phyloP scores from a whole-genome alignment of 345 rosid species.

The Lenwebbia sp. region DNA sequence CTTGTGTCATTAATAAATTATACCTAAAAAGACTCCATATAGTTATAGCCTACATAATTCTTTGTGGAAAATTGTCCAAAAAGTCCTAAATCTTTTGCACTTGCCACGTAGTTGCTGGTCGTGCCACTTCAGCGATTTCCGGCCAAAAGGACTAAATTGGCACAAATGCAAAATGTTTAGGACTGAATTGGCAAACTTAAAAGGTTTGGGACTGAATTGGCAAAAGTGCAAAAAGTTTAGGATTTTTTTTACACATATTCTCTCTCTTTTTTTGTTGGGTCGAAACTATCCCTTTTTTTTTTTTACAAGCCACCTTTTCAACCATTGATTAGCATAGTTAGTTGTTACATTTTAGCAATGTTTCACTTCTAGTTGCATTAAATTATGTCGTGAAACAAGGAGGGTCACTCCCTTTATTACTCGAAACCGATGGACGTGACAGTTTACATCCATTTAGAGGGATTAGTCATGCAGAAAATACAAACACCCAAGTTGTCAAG shows the following conservation, averaged over 20 bases:
- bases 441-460: not conserved
- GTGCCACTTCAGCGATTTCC: too few species aligned
- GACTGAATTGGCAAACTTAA: too few species aligned
- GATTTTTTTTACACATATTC: too few species aligned
- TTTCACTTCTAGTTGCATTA: not conserved
- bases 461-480: not conserved
- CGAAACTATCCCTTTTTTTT: too few species aligned
- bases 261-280: too few species aligned
- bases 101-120: too few species aligned
- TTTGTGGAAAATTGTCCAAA: not conserved
- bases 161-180: too few species aligned
- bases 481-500: not conserved
- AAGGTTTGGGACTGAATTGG: too few species aligned
- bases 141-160: too few species aligned
- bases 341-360: not conserved
- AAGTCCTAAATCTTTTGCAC: too few species aligned
- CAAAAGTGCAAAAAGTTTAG: too few species aligned
- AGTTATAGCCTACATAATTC: not conserved
- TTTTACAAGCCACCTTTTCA: not conserved
- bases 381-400: not conserved
- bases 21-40: not conserved
- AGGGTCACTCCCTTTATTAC: not conserved
- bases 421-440: not conserved
- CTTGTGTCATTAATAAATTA: not conserved
- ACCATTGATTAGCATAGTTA: not conserved